These are phyloP conservation scores for Cladosporium sp. DNA, from an alignment of 2,329 filamentous ascomycete genomes.

Conservation along the genomic window DNA sequence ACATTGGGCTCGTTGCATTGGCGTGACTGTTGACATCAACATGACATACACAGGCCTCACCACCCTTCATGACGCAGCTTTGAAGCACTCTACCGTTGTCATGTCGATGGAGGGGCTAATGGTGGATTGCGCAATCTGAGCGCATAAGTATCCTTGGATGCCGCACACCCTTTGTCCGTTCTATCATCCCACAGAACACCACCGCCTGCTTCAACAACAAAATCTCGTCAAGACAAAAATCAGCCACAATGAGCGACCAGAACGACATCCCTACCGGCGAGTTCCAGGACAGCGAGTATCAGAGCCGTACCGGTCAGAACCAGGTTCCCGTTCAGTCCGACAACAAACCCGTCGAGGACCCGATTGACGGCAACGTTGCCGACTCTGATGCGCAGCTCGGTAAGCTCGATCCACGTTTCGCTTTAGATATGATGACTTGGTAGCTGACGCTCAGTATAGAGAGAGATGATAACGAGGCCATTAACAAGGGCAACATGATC, in stretches of 20 bases:
- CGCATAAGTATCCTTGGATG: no score
- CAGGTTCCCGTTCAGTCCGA: constrained; percentile 45
- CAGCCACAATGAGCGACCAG: constrained; percentile 2
- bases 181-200: background rate
- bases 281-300: constrained; percentile 40
- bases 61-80: constrained; percentile 4
- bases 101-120: no score
- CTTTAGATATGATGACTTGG: background rate
- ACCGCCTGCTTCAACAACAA: background rate
- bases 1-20: background rate
- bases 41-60: constrained; percentile 7
- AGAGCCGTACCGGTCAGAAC: constrained; percentile 42
- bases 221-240: background rate
- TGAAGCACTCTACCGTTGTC: no score
- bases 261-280: constrained; percentile 29
- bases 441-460: constrained; percentile 23
- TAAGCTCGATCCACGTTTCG: constrained; percentile 21
- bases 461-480: constrained; percentile 44
- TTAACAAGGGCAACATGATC: constrained; percentile 44
- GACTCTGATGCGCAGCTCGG: constrained; percentile 45
- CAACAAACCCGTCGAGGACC: constrained; percentile 40
- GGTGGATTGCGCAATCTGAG: no score
- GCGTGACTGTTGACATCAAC: constrained; percentile 10
- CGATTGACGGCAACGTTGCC: constrained; percentile 37
- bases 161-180: background rate